Conservation (phyloP, 352 stramenopile species). For the Pythium biforme region DNA sequence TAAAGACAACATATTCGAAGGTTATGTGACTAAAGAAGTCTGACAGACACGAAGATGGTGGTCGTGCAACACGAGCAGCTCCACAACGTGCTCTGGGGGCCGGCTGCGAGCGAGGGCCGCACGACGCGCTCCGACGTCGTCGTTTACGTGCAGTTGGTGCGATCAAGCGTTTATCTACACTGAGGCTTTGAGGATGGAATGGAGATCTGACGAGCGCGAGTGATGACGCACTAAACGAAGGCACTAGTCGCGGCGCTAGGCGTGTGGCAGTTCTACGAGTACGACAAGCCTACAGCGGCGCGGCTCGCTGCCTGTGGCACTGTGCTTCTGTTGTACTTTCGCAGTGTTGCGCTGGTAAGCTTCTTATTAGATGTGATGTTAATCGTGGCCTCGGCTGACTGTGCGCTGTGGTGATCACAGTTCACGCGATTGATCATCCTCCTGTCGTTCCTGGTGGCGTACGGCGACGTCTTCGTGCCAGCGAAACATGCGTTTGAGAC, state of each 20-base stretch:
- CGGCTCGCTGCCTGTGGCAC: conserved; percentile 35
- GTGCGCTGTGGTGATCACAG: conserved; percentile 24
- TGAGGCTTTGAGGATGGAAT: too few relatives aligned
- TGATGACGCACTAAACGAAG: conserved; percentile 17
- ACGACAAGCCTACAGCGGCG: conserved; percentile 52
- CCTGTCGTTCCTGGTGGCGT: conserved; percentile 48
- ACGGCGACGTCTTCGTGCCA: conserved; percentile 56
- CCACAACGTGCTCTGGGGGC: conserved; percentile 59
- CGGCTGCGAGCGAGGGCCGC: conserved; percentile 40
- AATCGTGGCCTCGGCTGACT: not conserved
- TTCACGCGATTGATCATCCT: conserved; percentile 61
- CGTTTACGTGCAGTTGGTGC: conserved; percentile 54
- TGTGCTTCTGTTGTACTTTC: conserved; percentile 57
- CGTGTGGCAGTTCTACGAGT: conserved; percentile 38
- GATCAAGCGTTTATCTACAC: too few relatives aligned
- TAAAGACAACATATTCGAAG: conserved; percentile 2
- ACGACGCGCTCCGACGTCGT: conserved; percentile 38
- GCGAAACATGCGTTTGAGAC: conserved; percentile 24
- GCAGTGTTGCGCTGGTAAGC: conserved; percentile 51
- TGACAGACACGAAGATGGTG: conserved; percentile 49
- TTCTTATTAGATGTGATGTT: not conserved
- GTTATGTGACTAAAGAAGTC: not conserved
- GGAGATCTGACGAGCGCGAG: not conserved
- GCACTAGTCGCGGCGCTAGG: conserved; percentile 34
- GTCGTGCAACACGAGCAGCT: conserved; percentile 62